Evolutionary conservation across 2,329 filamentous ascomycete species (phyloP), one percentile per base, ranked within the genome.

Genomic region (Ascochyta fabae): DNA sequence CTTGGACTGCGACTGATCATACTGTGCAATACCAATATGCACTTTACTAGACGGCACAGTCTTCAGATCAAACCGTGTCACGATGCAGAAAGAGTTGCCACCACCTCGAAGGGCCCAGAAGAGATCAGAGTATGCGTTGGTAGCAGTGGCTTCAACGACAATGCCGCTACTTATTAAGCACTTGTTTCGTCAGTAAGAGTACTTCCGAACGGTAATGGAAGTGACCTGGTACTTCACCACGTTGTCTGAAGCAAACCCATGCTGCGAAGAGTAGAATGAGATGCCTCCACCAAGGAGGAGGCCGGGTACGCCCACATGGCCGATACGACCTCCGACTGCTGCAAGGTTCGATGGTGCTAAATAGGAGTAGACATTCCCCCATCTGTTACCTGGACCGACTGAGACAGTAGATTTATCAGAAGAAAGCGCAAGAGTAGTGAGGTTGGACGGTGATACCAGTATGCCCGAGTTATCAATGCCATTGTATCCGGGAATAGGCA

Each of bases 51-150:
- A 56, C 2, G 35, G 31, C 16, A 57, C 51, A 26, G 60, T 61
- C 23, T 59, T 49, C 16, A 67, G 23, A 15, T 64, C 59, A 22
- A 67, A 65, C 22, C 54, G 39, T n/a, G 64, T 67, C 1, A 66
- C 56, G 19, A 66, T 54, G 24, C 57, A 59, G 35, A 69, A 70
- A 6, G 68, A 70, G 34, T 64, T 67, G 8, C 67, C 63, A 19
- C 67, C 67, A 9, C 70, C 69, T 23, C 62, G 55, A 15, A 74
- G 55, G 1, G 70, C 70, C 71, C 70, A 75, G 56, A 66, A 74
- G 6, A 74, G 62, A 46, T 74, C 70, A 4, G 69, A 60, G 47
- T 73, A 65, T 3, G 49, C 31, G 26, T 59, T 64, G 3, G 56
- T 53, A 2, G 61, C 62, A 23, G 61, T 71, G 3, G 58, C 68